Base-by-base conservation (phyloP, 2,329 filamentous ascomycete species). In the Nothopassalora personata region DNA sequence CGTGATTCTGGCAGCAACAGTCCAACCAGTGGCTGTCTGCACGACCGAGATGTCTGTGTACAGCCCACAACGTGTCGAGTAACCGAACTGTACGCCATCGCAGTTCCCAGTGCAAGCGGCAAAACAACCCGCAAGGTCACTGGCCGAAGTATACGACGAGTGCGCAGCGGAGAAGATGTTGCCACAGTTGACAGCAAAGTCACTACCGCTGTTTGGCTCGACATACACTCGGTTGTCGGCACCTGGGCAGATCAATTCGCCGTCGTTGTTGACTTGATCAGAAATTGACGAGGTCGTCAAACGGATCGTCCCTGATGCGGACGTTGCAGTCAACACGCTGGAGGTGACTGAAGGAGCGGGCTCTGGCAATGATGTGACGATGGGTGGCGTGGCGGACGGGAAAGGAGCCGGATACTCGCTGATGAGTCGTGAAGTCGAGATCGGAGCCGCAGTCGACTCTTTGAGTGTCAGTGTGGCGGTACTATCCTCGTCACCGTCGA, bases 71-170 rank as follows among this genome's bases (percentile, higher is more conserved):
- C 65, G 60, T 13, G 57, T 62, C 8, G 56, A 57, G 46, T 56
- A 58, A n/a, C 65, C 65, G 34, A 63, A 67, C 15, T 64, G 61
- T 1, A 62, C 52, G 9, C 60, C 65, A 53, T 62, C 64, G 51
- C 65, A 67, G 15, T 61, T 58, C 28, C 56, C 60, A 13, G 64
- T 67, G 47, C 65, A 67, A 8, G 57, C 49, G 3, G 64, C 64
- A 3, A 51, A 63, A 45, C 64, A 66, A 11, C 52, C 61, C 9
- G 50, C 54, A 18, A 67, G 64, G 53, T 64, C 54, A 1, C 61
- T 54, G 11, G 64, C 63, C 6, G 60, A 58, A 18, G 57, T 49
- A 59, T 60, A 66, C 45, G 57, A 53, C 2, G 63, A 63, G 28
- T 63, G 56, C 28, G 63, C 59, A 8, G 60, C 65, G n/a, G 56